Conservation (phyloP, 2,329 filamentous ascomycete genomes). For the Calonectria pteridis region DNA sequence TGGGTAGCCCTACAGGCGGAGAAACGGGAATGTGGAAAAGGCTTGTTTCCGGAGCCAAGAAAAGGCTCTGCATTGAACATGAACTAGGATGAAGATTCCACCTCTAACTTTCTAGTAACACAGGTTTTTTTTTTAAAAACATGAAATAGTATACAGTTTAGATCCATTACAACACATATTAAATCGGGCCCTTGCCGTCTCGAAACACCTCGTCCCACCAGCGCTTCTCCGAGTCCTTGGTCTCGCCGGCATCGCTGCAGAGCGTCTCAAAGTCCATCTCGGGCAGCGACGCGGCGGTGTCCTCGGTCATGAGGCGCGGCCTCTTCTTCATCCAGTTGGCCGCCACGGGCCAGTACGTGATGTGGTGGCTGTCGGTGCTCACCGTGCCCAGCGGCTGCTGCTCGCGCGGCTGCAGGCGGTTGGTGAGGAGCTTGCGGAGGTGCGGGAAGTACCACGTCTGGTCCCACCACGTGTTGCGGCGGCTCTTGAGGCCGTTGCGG, state of each 20-base stretch:
- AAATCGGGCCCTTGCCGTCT: background rate
- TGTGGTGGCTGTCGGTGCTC: too few species aligned
- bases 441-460: conserved; percentile 22
- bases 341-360: background rate
- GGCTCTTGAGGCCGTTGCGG: conserved; percentile 10
- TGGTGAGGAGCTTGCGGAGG: background rate
- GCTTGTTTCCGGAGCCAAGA: background rate
- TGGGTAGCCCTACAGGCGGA: background rate
- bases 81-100: background rate
- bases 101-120: background rate
- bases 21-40: background rate
- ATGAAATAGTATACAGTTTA: background rate
- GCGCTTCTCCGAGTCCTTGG: background rate
- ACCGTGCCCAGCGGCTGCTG: background rate
- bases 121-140: background rate
- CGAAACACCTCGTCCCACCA: background rate
- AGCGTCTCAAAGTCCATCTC: background rate
- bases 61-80: background rate
- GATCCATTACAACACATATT: background rate
- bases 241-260: background rate
- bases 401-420: background rate
- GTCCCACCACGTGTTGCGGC: conserved; percentile 23
- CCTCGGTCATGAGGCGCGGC: background rate
- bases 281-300: background rate
- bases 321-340: background rate